phyloP scores from a whole-genome alignment of 352 stramenopile species.

The Globisporangium heterothallicum region DNA sequence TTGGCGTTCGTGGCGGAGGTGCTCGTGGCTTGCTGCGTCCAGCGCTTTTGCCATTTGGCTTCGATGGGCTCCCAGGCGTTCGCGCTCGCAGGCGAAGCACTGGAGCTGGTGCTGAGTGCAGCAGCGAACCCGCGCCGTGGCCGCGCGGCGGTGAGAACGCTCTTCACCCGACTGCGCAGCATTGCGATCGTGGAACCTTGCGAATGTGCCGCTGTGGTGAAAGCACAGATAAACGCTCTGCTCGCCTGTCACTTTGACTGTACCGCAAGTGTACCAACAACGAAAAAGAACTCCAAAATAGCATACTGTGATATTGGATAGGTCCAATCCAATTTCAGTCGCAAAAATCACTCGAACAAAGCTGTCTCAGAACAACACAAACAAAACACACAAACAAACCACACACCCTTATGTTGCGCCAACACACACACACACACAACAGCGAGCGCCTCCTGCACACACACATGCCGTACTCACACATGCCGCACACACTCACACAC shows the following conservation, averaged over 20 bases:
- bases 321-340: too few species aligned
- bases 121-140: constrained; percentile 22
- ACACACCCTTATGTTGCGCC: background rate
- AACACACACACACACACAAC: background rate
- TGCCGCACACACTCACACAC: background rate
- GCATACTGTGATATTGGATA: too few species aligned
- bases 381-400: background rate
- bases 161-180: constrained; percentile 11
- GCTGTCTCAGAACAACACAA: background rate
- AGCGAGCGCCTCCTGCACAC: too few species aligned
- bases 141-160: background rate
- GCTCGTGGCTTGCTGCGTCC: constrained; percentile 25
- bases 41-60: constrained; percentile 68
- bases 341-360: background rate
- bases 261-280: background rate
- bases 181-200: background rate
- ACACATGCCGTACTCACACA: background rate
- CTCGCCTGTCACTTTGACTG: background rate
- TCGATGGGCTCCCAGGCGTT: constrained; percentile 56
- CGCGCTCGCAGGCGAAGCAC: background rate
- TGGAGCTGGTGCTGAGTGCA: constrained; percentile 6
- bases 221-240: too few species aligned
- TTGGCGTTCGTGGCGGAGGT: constrained; percentile 20
- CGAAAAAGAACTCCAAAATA: too few species aligned
- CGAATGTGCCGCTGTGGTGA: background rate